Base-by-base conservation (phyloP, 2,329 filamentous ascomycete species). In the Chaetomiaceae sp. region DNA sequence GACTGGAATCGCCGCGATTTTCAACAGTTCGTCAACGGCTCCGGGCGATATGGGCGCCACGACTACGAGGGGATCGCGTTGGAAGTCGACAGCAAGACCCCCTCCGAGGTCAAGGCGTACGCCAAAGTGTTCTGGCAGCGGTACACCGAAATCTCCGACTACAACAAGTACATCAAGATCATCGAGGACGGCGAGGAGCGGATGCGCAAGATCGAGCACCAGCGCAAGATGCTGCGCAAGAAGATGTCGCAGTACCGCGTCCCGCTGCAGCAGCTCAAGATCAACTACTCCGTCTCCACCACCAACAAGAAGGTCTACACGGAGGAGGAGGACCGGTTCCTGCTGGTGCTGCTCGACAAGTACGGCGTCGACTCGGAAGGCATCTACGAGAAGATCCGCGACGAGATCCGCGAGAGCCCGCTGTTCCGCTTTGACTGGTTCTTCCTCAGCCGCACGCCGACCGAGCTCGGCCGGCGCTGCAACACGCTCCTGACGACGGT, bases 301-400 rank as follows among this genome's bases (percentile, higher is more conserved):
- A 98, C 94, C 9, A 98, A 98, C 78, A 98, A 98, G 73, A 98
- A 98, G 72, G 90, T 98, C 1, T 98, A 98, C 65, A 97, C 90
- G 0, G 94, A 98, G 64, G 93, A 98, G 63, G 93, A 98, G 65
- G 93, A 98, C 63, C 81, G 93, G 3, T 98, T 98, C 69, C 69
- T 98, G 42, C 76, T 98, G 27, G 91, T 98, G 40, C 84, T 96
- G 69, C 76, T 98, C 6, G 89, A 98, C 68, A 87, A 84, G 65
- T 86, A 89, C 58, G 93, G 94, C 6, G 83, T 98, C 29, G 94
- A 98, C 62, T 85, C 86, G 1, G 91, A 97, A 59, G 81, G 81
- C 27, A 78, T 98, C 52, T 94, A 93, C 64, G 93, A 98, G 58
- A 84, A 83, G 64, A 95, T 98, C 62, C 84, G 93, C n/a, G 91